Evolutionary conservation across 2,329 filamentous ascomycete species (phyloP).

Genomic region (Tricladium varicosporioides): DNA sequence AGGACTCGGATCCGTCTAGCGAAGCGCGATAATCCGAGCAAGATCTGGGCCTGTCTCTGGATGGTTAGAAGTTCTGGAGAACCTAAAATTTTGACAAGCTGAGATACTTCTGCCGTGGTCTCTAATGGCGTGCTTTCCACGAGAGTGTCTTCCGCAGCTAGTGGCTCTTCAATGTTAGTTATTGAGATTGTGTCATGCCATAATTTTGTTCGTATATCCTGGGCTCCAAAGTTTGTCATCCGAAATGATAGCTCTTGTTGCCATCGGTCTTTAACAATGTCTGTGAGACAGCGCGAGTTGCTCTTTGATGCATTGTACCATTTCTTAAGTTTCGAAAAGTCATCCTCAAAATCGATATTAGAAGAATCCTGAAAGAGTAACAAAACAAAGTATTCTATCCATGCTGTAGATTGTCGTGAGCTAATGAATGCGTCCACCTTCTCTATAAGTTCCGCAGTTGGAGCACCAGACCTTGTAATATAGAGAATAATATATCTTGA

Average conservation of each 20-base stretch:
- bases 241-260: not conserved
- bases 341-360: not conserved
- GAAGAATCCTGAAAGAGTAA: not conserved
- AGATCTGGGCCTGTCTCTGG: not conserved
- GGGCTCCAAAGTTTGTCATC: not conserved
- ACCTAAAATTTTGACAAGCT: not conserved
- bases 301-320: not conserved
- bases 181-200: not conserved
- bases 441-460: not conserved
- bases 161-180: not conserved
- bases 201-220: not conserved
- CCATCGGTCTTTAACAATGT: not conserved
- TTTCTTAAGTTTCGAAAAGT: not conserved
- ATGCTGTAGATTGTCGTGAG: not conserved
- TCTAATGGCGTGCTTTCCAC: not conserved
- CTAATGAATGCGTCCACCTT: not conserved
- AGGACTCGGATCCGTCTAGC: not conserved
- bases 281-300: not conserved
- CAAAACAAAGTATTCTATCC: slow-evolving; percentile 1
- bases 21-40: not conserved
- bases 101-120: not conserved
- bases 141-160: not conserved
- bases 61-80: not conserved
- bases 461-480: not conserved
- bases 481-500: not conserved